phyloP scores from a whole-genome alignment of 2,329 filamentous ascomycete genomes.

The Colletotrichum echinochloae region DNA sequence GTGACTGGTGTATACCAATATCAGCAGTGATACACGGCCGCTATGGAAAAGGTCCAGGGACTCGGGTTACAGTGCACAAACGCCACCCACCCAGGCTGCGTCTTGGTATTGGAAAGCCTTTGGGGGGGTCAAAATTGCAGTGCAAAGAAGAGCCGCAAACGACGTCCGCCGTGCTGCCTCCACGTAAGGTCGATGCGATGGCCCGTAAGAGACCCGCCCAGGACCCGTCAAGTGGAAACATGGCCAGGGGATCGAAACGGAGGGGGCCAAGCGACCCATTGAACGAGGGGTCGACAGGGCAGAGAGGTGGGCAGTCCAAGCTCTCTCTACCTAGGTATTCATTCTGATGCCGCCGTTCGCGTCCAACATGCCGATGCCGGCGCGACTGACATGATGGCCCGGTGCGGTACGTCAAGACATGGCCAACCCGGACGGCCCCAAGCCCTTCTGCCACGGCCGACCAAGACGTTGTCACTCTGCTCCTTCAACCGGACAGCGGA shows the following conservation, averaged over 20 bases:
- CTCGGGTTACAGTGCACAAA: constrained; percentile 20
- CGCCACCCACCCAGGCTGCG: neutral
- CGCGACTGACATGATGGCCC: neutral
- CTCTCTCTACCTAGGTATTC: neutral
- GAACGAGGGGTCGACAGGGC: neutral
- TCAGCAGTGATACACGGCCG: neutral
- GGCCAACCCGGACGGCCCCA: neutral
- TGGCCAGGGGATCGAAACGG: neutral
- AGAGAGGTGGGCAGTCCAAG: too few species aligned
- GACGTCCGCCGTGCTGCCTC: too few species aligned
- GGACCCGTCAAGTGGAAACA: neutral
- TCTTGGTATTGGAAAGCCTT: neutral
- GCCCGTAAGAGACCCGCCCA: neutral
- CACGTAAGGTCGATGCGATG: too few species aligned
- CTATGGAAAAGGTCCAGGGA: neutral
- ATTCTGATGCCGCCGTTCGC: neutral
- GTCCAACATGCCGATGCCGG: neutral
- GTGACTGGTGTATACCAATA: neutral
- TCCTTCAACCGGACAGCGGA: neutral
- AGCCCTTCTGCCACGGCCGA: neutral
- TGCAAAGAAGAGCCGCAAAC: too few species aligned
- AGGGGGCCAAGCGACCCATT: neutral
- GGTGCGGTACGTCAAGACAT: neutral
- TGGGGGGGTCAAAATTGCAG: constrained; percentile 14
- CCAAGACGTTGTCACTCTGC: neutral